Base-by-base conservation (phyloP, 192 early-diverging fungal species). In the Gonapodya prolifera region DNA sequence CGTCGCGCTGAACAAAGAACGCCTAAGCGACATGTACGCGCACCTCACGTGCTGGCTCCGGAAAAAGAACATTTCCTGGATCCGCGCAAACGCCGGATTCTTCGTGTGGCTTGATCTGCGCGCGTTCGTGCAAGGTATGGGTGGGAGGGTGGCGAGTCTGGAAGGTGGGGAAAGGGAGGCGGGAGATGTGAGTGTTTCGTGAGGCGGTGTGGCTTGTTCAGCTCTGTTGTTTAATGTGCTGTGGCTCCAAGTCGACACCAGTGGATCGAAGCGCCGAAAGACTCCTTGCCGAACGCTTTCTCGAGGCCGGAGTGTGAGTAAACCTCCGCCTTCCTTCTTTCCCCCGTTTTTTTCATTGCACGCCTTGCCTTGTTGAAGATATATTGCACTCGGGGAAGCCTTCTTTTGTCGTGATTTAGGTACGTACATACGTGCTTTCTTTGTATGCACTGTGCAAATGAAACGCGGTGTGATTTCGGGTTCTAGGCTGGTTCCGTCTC, bases 41-140 rank as follows among this genome's bases (percentile, higher is more conserved):
- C 33, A 70, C 1, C 76, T 86, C 1, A 78, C 82, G 8, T 71
- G 70, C 1, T 82, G 84, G 29, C 77, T 95, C 2, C 76, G 82
- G 1, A 34, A 78, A 34, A 83, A 83, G 70, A 76, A 80, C 0
- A 83, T 94, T 70, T 70, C 83, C 33, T 92, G 82, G 75, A 35
- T 90, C 16, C 87, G 86, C 1, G 86, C 92, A 1, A 82, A 89
- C 33, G 90, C 89, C 0, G 92, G 90, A 17, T 91, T 90, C 79
- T 96, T 92, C 80, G 61, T 95, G 2, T 91, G 90, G 85, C 77
- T 93, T 35, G 88, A 90, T 61, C 80, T 92, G 2, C 79, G 82
- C 34, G 71, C 77, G 32, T 86, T 32, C 35, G 71, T 79, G 77
- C 75, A 69, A 77, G 80, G 34, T 35, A 69, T 34, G 34, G 73